Evolutionary conservation across 139 green algal genomes (phyloP), one percentile per base, ranked within the genome.

Genomic region (Edaphochlamys debaryana): DNA sequence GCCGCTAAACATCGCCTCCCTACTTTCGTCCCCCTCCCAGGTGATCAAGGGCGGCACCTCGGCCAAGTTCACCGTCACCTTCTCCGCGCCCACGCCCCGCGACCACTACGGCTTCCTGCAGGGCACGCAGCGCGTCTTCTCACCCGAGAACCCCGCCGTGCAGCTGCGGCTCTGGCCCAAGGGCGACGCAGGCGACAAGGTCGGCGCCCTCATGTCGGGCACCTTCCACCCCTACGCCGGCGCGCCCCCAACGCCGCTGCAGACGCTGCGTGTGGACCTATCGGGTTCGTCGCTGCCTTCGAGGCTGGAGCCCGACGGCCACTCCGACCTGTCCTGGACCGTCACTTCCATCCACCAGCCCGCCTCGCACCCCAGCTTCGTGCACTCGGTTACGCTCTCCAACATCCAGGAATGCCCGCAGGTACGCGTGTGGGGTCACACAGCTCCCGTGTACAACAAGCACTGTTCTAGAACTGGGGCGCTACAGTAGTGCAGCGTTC

Each of bases 141-240:
- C 48, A 9, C 52, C 50, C 17, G 73, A 80, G 25, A 40, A 82
- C 4, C 70, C 69, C 0, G n/a, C n/a, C n/a, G 45, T 91, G 32
- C 50, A 87, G 58, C 42, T 88, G 67, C 87, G 75, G 4, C 7
- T 82, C 25, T 84, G 79, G 72, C 66, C 78, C n/a, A 66, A 30
- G 8, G 85, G 85, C 32, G 48, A 73, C 3, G 23, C 29, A 3
- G 86, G 45, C 27, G 78, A 90, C 20, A 32, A 32, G 1, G 63
- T 88, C 11, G 87, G 87, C 36, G 78, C 67, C 34, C 52, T 90
- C 64, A 29, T 90, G 7, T 81, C 78, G 0, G 85, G 85, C 22
- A 85, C 82, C 0, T 92, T 92, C 82, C 88, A 92, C 68, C 79
- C 85, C 23, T 81, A 87, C 36, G 88, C 88, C 22, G 85, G 85